A percentile compares a stretch with the other conserved stretches of the same genome.
Conservation (phyloP, 106 monocot genomes). For the Platanthera guangdongensis region DNA sequence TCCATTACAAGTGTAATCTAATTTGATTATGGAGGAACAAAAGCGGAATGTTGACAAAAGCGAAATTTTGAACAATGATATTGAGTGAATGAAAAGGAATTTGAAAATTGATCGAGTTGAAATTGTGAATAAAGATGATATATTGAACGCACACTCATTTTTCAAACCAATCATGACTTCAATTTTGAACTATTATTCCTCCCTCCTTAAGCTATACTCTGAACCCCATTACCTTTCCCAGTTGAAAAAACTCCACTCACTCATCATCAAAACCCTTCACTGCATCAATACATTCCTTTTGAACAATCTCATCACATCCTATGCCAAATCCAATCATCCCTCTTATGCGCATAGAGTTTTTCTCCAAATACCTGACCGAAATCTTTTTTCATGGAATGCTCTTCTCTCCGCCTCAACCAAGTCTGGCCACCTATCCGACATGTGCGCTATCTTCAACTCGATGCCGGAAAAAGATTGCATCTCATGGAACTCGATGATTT, state of each 20-base stretch:
- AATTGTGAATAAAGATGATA: not conserved
- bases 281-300: constrained; percentile 33
- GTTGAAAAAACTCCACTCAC: constrained; percentile 44
- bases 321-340: constrained; percentile 22
- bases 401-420: constrained; percentile 55
- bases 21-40: not conserved
- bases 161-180: constrained; percentile 3
- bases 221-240: constrained; percentile 1
- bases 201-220: constrained; percentile 35
- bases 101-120: no score
- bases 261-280: constrained; percentile 38
- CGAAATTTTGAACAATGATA: not conserved
- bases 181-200: constrained; percentile 24
- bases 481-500: constrained; percentile 66
- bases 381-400: constrained; percentile 62
- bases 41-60: not conserved
- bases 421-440: constrained; percentile 23
- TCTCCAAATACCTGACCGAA: constrained; percentile 61
- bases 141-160: not conserved
- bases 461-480: constrained; percentile 49
- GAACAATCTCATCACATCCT: constrained; percentile 51
- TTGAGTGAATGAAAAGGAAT: no score
- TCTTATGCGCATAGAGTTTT: constrained; percentile 43
- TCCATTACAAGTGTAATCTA: not conserved
- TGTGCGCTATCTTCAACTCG: constrained; percentile 31